These are phyloP conservation scores for Capillidium rhysosporum DNA, from an alignment of 371 early-diverging fungal genomes.

Conservation along the genomic window DNA sequence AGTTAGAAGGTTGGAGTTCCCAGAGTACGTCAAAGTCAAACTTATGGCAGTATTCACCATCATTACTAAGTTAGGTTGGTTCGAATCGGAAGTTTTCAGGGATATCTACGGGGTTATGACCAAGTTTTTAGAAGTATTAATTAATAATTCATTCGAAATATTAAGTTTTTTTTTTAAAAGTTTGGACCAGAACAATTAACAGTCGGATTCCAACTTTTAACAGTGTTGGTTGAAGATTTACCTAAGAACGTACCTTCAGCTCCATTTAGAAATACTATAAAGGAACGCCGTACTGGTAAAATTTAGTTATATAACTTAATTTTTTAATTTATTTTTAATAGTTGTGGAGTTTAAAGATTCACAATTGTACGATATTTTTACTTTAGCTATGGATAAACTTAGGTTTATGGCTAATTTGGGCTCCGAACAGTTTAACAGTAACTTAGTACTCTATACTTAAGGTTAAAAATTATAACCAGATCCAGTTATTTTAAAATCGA, in stretches of 20 bases:
- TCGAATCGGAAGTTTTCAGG: constrained; percentile 46
- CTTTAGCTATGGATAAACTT: constrained; percentile 37
- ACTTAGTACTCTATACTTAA: background rate
- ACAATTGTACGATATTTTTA: constrained; percentile 50
- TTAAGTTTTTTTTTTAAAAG: constrained; percentile 10
- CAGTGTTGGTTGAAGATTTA: constrained; percentile 36
- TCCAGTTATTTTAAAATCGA: constrained; percentile 15
- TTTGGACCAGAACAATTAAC: constrained; percentile 36
- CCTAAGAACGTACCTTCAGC: constrained; percentile 26
- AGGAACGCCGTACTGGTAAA: constrained; percentile 33
- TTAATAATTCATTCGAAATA: background rate
- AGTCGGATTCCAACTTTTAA: constrained; percentile 34
- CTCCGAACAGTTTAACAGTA: constrained; percentile 21
- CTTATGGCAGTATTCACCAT: constrained; percentile 48
- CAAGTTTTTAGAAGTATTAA: constrained; percentile 40
- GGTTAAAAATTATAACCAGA: background rate
- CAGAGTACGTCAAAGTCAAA: constrained; percentile 42
- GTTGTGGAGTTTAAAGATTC: constrained; percentile 56
- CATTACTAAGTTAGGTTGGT: constrained; percentile 66
- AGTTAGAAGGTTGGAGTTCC: constrained; percentile 36
- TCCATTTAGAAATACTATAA: constrained; percentile 34
- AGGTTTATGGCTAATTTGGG: constrained; percentile 19
- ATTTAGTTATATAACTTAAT: background rate
- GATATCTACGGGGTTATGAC: constrained; percentile 35
- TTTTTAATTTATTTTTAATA: constrained; percentile 17